Evolutionary conservation across 2,329 filamentous ascomycete genomes (phyloP).

Genomic region (Aspergillus costaricaensis): DNA sequence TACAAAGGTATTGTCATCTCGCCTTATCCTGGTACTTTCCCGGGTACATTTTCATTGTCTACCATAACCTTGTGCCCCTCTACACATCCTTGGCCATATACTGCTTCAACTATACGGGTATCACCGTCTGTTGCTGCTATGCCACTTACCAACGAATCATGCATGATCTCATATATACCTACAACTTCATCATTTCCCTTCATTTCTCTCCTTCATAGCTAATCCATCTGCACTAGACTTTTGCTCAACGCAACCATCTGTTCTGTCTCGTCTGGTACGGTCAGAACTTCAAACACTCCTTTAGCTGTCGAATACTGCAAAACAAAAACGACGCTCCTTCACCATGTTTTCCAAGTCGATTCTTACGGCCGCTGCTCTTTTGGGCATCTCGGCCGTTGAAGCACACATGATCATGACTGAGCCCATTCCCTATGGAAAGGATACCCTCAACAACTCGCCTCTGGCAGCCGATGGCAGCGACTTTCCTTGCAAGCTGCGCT

Average conservation of each 20-base stretch:
- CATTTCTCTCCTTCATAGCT: not conserved
- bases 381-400: conserved; percentile 58
- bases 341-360: conserved; percentile 35
- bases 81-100: too few relatives aligned
- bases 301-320: conserved; percentile 23
- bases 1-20: conserved; percentile 13
- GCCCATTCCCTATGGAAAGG: conserved; percentile 64
- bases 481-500: conserved; percentile 80
- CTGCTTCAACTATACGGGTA: not conserved
- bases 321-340: conserved; percentile 12
- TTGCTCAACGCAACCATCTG: conserved; percentile 8
- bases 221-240: conserved; percentile 5
- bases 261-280: conserved; percentile 40
- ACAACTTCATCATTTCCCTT: not conserved
- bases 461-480: conserved; percentile 61
- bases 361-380: conserved; percentile 47
- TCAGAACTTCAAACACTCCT: conserved; percentile 26
- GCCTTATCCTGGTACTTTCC: not conserved
- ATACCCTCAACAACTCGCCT: conserved; percentile 63
- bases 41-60: not conserved
- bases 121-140: not conserved
- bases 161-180: not conserved
- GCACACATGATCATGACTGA: conserved; percentile 76
- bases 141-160: not conserved
- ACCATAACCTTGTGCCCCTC: not conserved